phyloP scores from a whole-genome alignment of 1,139 yeast genomes.

The Nakaseomyces delphensis region DNA sequence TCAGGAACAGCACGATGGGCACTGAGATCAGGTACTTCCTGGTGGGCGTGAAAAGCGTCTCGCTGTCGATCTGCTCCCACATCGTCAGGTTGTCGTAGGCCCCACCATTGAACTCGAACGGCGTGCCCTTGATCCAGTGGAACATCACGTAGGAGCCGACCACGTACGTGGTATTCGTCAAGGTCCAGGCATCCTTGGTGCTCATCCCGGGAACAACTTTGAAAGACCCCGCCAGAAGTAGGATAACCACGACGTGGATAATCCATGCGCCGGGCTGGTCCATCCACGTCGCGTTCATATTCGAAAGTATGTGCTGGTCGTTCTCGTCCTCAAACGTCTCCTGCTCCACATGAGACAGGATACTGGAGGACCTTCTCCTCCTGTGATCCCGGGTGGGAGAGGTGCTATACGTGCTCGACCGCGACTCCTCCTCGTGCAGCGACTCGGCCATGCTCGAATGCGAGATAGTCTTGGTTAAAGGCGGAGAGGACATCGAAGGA shows the following conservation, averaged over 20 bases:
- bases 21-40: slow-evolving; percentile 86
- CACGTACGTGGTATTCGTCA: slow-evolving; percentile 33
- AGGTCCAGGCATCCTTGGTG: slow-evolving; percentile 38
- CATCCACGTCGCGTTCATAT: slow-evolving; percentile 93
- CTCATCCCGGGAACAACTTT: slow-evolving; percentile 70
- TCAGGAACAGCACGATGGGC: slow-evolving; percentile 76
- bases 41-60: slow-evolving; percentile 94
- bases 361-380: slow-evolving; percentile 54
- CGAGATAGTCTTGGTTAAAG: slow-evolving; percentile 2
- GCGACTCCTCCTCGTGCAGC: neutral
- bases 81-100: slow-evolving; percentile 92
- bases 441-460: slow-evolving; percentile 4
- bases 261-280: slow-evolving; percentile 94
- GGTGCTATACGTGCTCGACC: neutral
- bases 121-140: slow-evolving; percentile 93
- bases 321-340: slow-evolving; percentile 87
- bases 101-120: slow-evolving; percentile 93
- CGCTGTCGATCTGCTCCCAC: slow-evolving; percentile 99
- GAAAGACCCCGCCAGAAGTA: slow-evolving; percentile 63
- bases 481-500: neutral
- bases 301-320: slow-evolving; percentile 83
- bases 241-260: slow-evolving; percentile 76
- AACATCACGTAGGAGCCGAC: slow-evolving; percentile 93
- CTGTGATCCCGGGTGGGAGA: slow-evolving; percentile 31
- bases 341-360: slow-evolving; percentile 84